Base-by-base conservation (phyloP, 179 eudicot genomes). In the Pouteria campechiana region DNA sequence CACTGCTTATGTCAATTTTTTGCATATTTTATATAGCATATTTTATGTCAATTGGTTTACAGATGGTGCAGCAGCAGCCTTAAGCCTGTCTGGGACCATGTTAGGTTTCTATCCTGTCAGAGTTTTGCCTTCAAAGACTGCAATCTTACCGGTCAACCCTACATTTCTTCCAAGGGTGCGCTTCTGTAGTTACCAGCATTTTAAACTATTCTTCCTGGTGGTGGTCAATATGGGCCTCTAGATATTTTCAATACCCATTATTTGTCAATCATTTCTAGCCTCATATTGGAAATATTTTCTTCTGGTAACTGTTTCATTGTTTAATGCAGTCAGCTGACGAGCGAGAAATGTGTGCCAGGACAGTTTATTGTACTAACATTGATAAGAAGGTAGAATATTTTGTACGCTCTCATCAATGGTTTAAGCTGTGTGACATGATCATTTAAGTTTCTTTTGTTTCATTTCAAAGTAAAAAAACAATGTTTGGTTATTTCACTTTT, bases 91-190 rank as follows among this genome's bases (percentile, higher is more conserved):
- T 41, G 95, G 95, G 45, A 80, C 85, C 12, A 61, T 75, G 55
- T 56, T 85, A 24, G 97, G 93, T 10, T 78, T 64, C 67, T 78
- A 81, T 60, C 89, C 79, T 32, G 68, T 89, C 34, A 75, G 61
- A 70, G 97, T 89, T 37, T 72, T 80, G 58, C 97, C 97, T 48
- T 89, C 97, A 14, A 89, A 89, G 62, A 89, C 97, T 45, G 93
- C 97, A 20, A 89, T 89, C 40, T 83, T 89, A 59, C 97, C 97
- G 12, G 97, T 89, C 58, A 89, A 89, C 59, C 97, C 97, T 17
- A 78, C 83, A 23, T 85, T 85, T 63, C 97, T 89, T 44, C 97
- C 97, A 33, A 81, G 85, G 89, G 97, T 89, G 76, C 44, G 72
- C 18, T 27, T n/a, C n/a, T n/a, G n/a, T n/a, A n/a, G n/a, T n/a